Conservation (phyloP, 768 basidiomycete genomes). For the Tulasnella sp. region DNA sequence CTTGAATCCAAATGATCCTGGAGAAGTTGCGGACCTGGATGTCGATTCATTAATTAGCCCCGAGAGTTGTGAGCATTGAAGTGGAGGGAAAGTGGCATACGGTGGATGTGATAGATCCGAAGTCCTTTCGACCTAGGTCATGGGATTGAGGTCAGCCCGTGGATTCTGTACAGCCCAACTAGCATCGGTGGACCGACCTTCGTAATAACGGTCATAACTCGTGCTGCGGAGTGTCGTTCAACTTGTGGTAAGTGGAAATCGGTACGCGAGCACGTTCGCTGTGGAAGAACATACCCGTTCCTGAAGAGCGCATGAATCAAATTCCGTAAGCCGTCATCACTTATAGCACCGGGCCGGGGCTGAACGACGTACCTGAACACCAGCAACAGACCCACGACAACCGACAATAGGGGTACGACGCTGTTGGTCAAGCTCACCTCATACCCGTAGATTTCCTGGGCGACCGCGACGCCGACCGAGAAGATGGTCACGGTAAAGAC, state of each 20-base stretch:
- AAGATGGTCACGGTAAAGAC: slow-evolving; percentile 81
- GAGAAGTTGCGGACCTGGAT: slow-evolving; percentile 60
- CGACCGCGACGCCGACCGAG: slow-evolving; percentile 44
- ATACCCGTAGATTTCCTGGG: slow-evolving; percentile 26
- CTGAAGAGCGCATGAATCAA: slow-evolving; percentile 41
- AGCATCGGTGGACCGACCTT: slow-evolving; percentile 47
- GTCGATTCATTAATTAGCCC: slow-evolving; percentile 35
- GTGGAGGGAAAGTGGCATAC: slow-evolving; percentile 37
- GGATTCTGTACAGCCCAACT: not conserved
- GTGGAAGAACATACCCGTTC: slow-evolving; percentile 52
- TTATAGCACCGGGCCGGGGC: slow-evolving; percentile 30
- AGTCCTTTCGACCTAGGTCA: slow-evolving; percentile 55
- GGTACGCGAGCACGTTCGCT: not conserved
- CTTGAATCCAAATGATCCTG: slow-evolving; percentile 76
- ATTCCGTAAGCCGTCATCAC: not conserved
- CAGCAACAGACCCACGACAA: slow-evolving; percentile 80
- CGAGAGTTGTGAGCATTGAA: slow-evolving; percentile 25
- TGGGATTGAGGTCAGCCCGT: not conserved
- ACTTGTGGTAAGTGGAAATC: slow-evolving; percentile 29
- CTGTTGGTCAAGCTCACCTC: not conserved
- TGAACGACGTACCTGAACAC: not conserved
- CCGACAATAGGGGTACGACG: slow-evolving; percentile 72
- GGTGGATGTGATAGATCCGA: slow-evolving; percentile 65
- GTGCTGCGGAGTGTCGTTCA: slow-evolving; percentile 50
- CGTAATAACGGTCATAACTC: slow-evolving; percentile 83